These are phyloP conservation scores for Lathyrus oleraceus DNA, from an alignment of 306 rosid genomes.

Conservation along the genomic window DNA sequence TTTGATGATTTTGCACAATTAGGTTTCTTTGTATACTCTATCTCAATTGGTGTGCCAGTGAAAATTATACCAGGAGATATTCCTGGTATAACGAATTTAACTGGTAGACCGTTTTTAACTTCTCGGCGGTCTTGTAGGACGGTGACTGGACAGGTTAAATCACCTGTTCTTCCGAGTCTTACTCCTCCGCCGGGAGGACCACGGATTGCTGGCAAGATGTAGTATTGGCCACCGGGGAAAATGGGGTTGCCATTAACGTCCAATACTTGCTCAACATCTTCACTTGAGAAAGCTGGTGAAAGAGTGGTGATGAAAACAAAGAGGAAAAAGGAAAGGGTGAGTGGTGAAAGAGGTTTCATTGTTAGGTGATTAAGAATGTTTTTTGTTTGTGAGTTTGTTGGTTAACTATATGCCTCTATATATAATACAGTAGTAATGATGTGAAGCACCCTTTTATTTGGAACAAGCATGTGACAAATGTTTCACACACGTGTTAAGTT, in stretches of 20 bases:
- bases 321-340: background rate
- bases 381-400: background rate
- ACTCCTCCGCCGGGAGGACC: slow-evolving; percentile 30
- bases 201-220: background rate
- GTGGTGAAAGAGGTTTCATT: background rate
- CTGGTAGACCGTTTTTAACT: background rate
- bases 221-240: background rate
- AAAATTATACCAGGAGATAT: background rate
- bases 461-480: too few species aligned
- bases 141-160: background rate
- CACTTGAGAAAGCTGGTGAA: background rate
- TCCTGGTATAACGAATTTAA: background rate
- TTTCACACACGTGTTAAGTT: too few species aligned
- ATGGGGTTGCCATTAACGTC: background rate
- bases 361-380: background rate
- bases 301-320: slow-evolving; percentile 2
- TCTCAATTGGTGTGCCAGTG: slow-evolving; percentile 18
- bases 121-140: background rate
- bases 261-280: background rate
- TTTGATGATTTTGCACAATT: background rate
- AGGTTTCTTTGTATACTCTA: background rate
- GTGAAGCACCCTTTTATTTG: too few species aligned
- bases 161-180: background rate
- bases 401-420: background rate
- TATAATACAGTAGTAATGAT: background rate